These are phyloP conservation scores for Fusarium abutilonis DNA, from an alignment of 2,329 filamentous ascomycete genomes.

Conservation along the genomic window DNA sequence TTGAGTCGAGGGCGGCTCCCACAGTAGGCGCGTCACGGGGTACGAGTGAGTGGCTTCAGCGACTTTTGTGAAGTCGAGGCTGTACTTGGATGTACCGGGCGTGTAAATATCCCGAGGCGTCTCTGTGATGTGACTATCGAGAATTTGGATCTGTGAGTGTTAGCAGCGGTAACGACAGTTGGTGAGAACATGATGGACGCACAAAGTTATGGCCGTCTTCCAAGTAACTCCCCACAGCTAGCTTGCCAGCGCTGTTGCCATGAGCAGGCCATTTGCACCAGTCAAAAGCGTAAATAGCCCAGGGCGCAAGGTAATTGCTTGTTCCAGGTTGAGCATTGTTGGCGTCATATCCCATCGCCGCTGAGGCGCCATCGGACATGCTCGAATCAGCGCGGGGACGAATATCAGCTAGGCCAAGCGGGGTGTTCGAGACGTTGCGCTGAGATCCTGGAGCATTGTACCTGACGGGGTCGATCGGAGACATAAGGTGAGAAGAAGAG, in stretches of 20 bases:
- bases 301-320: constrained; percentile 93
- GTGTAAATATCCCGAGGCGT: constrained; percentile 75
- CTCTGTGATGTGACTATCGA: constrained; percentile 82
- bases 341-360: constrained; percentile 71
- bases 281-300: constrained; percentile 96
- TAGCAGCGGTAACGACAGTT: constrained; percentile 7
- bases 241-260: constrained; percentile 83
- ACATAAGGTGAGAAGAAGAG: constrained; percentile 71
- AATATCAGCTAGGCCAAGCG: constrained; percentile 91
- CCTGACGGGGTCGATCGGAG: constrained; percentile 62
- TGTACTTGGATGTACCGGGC: constrained; percentile 76
- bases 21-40: constrained; percentile 92
- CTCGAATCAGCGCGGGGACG: constrained; percentile 84
- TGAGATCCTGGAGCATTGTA: constrained; percentile 67
- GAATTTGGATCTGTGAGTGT: constrained; percentile 84
- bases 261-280: constrained; percentile 98
- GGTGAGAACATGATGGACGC: constrained; percentile 1
- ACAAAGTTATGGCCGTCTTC: constrained; percentile 99
- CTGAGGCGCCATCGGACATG: constrained; percentile 75
- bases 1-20: constrained; percentile 94
- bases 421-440: constrained; percentile 80
- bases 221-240: constrained; percentile 94
- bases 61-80: constrained; percentile 89
- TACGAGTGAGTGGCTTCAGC: constrained; percentile 98
- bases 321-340: constrained; percentile 74